These are phyloP conservation scores for Acanthamoeba rhysodes DNA, from an alignment of 208 protist species.

Conservation along the genomic window DNA sequence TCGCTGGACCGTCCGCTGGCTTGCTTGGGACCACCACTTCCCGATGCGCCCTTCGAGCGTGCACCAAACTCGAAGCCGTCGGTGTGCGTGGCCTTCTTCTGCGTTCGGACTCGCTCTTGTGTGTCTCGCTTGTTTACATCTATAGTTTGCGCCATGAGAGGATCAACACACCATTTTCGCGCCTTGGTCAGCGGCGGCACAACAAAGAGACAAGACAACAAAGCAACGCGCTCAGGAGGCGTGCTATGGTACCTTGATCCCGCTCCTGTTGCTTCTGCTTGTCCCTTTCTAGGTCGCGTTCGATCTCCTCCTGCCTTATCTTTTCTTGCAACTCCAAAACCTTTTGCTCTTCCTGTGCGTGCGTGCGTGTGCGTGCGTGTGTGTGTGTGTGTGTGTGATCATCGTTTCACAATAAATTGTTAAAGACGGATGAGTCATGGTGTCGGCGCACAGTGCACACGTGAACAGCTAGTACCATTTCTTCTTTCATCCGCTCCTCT, in stretches of 20 bases:
- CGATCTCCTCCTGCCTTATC: conserved; percentile 81
- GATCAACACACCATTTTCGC: neutral
- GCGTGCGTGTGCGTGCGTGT: too few relatives aligned
- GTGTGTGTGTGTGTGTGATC: too few relatives aligned
- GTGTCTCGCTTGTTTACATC: conserved; percentile 35
- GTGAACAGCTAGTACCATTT: neutral
- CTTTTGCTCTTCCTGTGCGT: conserved; percentile 34
- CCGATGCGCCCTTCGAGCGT: too few relatives aligned
- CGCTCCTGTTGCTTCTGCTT: conserved; percentile 79
- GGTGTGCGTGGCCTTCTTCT: neutral
- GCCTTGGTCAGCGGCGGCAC: neutral
- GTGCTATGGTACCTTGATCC: neutral
- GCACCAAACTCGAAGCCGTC: neutral
- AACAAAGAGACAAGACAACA: neutral
- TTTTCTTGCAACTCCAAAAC: conserved; percentile 55
- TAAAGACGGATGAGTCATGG: neutral
- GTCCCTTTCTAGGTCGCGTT: conserved; percentile 76
- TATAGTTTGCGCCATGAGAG: neutral
- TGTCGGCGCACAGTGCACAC: neutral
- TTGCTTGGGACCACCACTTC: neutral
- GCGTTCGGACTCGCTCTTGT: neutral
- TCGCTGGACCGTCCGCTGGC: neutral
- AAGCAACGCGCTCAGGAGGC: neutral
- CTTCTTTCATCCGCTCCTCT: conserved; percentile 72
- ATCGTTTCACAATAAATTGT: neutral